A percentile compares a stretch with the other conserved stretches of the same genome.
phyloP scores from a whole-genome alignment of 495 filamentous ascomycete genomes.

The Hamigera avellanea region DNA sequence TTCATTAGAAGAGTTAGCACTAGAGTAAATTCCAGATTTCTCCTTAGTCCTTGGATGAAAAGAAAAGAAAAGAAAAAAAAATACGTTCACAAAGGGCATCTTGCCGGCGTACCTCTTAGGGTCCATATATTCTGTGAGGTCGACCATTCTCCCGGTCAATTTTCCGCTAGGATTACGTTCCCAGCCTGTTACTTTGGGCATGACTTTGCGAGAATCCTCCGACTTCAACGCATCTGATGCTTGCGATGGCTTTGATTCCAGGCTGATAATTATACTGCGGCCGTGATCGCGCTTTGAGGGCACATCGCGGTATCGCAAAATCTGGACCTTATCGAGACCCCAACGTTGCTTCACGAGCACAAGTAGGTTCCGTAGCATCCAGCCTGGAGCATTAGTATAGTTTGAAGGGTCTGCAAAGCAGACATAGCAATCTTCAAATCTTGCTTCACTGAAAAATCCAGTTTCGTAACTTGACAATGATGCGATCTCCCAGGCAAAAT shows the following conservation, averaged over 20 bases:
- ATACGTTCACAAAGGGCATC: neutral
- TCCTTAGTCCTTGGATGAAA: too few relatives aligned
- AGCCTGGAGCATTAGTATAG: conserved; percentile 73
- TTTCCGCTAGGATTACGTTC: conserved; percentile 72
- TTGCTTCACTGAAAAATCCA: conserved; percentile 69
- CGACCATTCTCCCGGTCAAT: conserved; percentile 59
- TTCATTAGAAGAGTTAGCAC: conserved; percentile 2
- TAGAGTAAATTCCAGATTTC: neutral
- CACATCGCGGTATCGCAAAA: conserved; percentile 84
- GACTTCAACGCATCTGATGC: conserved; percentile 10
- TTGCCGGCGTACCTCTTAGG: conserved; percentile 43
- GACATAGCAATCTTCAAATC: conserved; percentile 61
- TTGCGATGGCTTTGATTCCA: conserved; percentile 40
- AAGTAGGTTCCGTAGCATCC: conserved; percentile 85
- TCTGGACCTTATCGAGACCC: conserved; percentile 61
- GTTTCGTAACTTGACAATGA: conserved; percentile 66
- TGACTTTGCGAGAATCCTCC: conserved; percentile 24
- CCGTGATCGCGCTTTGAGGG: conserved; percentile 63
- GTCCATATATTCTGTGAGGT: conserved; percentile 86
- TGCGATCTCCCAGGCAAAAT: conserved; percentile 63
- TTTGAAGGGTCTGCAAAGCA: conserved; percentile 89
- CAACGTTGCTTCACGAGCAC: conserved; percentile 77
- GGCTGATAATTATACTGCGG: conserved; percentile 62
- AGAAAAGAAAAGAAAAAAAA: neutral
- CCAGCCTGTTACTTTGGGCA: conserved; percentile 93